A percentile compares a stretch with the other conserved stretches of the same genome.
These are phyloP conservation scores for Trichoderma afroharzianum DNA, from an alignment of 2,329 filamentous ascomycete species.

Conservation along the genomic window DNA sequence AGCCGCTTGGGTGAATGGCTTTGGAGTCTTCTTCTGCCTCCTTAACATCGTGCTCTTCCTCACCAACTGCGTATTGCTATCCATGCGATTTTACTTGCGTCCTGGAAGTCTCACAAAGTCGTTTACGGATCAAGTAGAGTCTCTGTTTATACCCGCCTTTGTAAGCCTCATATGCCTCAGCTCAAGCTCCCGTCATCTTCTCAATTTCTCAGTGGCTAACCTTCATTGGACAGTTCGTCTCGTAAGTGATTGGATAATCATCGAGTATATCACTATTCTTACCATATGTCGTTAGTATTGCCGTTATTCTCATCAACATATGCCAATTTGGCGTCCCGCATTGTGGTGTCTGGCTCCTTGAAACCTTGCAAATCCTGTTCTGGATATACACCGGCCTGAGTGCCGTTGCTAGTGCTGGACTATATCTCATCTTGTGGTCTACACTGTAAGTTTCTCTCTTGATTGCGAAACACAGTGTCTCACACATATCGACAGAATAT, in stretches of 20 bases:
- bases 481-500: slow-evolving; percentile 34
- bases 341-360: slow-evolving; percentile 59
- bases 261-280: not conserved
- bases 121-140: slow-evolving; percentile 73
- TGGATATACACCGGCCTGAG: slow-evolving; percentile 71
- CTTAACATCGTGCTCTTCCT: slow-evolving; percentile 62
- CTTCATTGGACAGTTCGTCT: slow-evolving; percentile 36
- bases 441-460: slow-evolving; percentile 43
- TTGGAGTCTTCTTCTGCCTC: slow-evolving; percentile 60
- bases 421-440: slow-evolving; percentile 72
- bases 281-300: slow-evolving; percentile 42
- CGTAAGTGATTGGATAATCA: slow-evolving; percentile 31
- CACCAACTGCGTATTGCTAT: slow-evolving; percentile 60
- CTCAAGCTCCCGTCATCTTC: not conserved
- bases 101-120: slow-evolving; percentile 68
- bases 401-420: slow-evolving; percentile 62
- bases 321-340: slow-evolving; percentile 69
- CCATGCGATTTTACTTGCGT: slow-evolving; percentile 64
- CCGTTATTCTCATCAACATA: slow-evolving; percentile 73
- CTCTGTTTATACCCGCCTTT: slow-evolving; percentile 69
- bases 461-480: not conserved
- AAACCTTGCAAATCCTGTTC: slow-evolving; percentile 62
- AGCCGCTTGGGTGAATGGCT: slow-evolving; percentile 52
- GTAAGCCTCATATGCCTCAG: slow-evolving; percentile 29
- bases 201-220: not conserved